Evolutionary conservation across 2,329 filamentous ascomycete genomes (phyloP).

Genomic region (Thelonectria olida): DNA sequence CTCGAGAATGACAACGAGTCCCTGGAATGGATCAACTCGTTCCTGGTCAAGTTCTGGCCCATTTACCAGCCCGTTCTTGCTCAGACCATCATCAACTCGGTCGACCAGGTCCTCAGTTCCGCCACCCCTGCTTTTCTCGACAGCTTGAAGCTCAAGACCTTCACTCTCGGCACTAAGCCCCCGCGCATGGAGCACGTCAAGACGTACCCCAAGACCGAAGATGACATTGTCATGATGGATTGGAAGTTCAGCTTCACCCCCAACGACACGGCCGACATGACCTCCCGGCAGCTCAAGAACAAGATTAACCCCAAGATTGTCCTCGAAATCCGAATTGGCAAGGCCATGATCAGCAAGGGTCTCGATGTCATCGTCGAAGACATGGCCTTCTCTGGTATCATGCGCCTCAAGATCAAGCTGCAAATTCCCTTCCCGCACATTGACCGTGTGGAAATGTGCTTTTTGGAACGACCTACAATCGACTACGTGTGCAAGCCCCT

Average conservation of each 20-base stretch:
- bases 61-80: slow-evolving; percentile 96
- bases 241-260: slow-evolving; percentile 99
- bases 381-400: slow-evolving; percentile 93
- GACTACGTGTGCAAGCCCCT: slow-evolving; percentile 99
- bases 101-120: slow-evolving; percentile 94
- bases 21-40: slow-evolving; percentile 99
- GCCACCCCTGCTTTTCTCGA: slow-evolving; percentile 93
- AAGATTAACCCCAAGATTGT: slow-evolving; percentile 98
- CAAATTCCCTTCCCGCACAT: slow-evolving; percentile 96
- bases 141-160: slow-evolving; percentile 91
- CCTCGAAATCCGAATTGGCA: slow-evolving; percentile 92
- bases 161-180: slow-evolving; percentile 93
- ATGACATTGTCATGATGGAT: slow-evolving; percentile 97
- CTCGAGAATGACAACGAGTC: slow-evolving; percentile 92
- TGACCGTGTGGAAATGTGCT: slow-evolving; percentile 93
- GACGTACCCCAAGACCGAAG: slow-evolving; percentile 94
- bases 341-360: slow-evolving; percentile 96
- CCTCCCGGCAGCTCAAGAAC: slow-evolving; percentile 86
- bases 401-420: slow-evolving; percentile 97
- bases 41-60: slow-evolving; percentile 98
- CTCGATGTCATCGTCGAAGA: slow-evolving; percentile 98
- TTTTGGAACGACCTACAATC: slow-evolving; percentile 86
- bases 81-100: slow-evolving; percentile 89
- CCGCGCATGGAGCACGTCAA: slow-evolving; percentile 97
- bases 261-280: slow-evolving; percentile 93